phyloP scores from a whole-genome alignment of 2,329 filamentous ascomycete species.

The Ascomycota sp. region DNA sequence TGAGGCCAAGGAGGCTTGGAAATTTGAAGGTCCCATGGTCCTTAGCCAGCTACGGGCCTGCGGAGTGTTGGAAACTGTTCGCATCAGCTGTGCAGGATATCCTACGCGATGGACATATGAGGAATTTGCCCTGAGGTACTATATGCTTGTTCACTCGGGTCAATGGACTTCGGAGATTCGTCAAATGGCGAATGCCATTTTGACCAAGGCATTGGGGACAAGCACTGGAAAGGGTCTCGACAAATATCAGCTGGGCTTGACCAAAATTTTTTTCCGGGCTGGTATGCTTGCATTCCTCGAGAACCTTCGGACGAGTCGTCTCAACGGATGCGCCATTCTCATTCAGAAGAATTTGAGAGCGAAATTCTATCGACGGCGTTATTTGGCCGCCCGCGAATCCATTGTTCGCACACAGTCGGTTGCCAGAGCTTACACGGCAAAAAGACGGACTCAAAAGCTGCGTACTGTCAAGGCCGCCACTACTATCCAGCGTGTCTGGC shows the following conservation, averaged over 20 bases:
- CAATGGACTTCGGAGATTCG: slow-evolving; percentile 88
- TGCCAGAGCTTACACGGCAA: slow-evolving; percentile 54
- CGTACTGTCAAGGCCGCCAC: slow-evolving; percentile 72
- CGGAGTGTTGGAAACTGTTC: slow-evolving; percentile 93
- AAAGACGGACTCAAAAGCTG: slow-evolving; percentile 56
- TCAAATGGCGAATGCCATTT: slow-evolving; percentile 78
- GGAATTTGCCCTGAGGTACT: slow-evolving; percentile 91
- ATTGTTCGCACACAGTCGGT: slow-evolving; percentile 63
- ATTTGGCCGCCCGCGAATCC: slow-evolving; percentile 63
- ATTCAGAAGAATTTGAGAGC: slow-evolving; percentile 95
- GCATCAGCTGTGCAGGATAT: slow-evolving; percentile 92
- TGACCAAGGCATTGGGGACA: slow-evolving; percentile 68
- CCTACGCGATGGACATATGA: slow-evolving; percentile 97
- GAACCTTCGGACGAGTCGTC: slow-evolving; percentile 68
- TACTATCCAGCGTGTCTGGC: slow-evolving; percentile 87
- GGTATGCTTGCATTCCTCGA: slow-evolving; percentile 97
- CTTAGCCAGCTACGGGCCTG: slow-evolving; percentile 90
- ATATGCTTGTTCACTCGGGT: slow-evolving; percentile 80
- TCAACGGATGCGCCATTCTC: slow-evolving; percentile 88
- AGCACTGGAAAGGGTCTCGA: slow-evolving; percentile 53
- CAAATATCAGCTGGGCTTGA: slow-evolving; percentile 92
- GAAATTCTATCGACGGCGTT: slow-evolving; percentile 84
- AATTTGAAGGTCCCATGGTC: slow-evolving; percentile 97
- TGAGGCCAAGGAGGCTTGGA: slow-evolving; percentile 88
- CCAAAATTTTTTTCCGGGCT: slow-evolving; percentile 97